Evolutionary conservation across 2,329 filamentous ascomycete genomes (phyloP).

Genomic region (Blastomyces silverae): DNA sequence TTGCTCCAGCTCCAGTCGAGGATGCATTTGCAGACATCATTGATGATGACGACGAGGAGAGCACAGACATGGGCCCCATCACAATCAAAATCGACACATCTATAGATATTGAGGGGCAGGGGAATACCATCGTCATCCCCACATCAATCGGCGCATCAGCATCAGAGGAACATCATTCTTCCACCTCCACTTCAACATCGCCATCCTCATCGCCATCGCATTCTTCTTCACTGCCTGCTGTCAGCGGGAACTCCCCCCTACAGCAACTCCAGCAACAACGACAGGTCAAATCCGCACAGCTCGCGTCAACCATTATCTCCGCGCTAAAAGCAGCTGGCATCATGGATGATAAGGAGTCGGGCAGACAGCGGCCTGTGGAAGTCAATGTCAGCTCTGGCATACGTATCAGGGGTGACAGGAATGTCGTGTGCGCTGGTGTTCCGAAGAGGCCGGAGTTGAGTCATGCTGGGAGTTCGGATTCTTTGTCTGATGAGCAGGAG

Average conservation of each 20-base stretch:
- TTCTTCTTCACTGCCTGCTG: background rate
- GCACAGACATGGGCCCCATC: conserved; percentile 21
- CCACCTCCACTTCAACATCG: conserved; percentile 13
- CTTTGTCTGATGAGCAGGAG: background rate
- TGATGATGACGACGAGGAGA: conserved; percentile 23
- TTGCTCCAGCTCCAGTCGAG: background rate
- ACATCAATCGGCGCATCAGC: background rate
- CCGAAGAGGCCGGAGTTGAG: background rate
- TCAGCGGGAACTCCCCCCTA: conserved; percentile 10
- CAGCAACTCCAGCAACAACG: conserved; percentile 23
- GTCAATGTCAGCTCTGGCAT: conserved; percentile 30
- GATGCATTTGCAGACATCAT: conserved; percentile 1
- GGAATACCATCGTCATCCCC: conserved; percentile 31
- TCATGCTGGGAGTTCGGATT: background rate
- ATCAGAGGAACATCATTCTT: conserved; percentile 1
- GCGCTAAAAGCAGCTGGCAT: conserved; percentile 23
- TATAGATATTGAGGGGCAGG: conserved; percentile 31
- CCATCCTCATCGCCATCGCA: no score
- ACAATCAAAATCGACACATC: conserved; percentile 34
- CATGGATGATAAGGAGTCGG: conserved; percentile 18
- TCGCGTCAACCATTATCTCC: conserved; percentile 25
- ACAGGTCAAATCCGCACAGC: conserved; percentile 26
- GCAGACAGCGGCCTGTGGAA: conserved; percentile 21
- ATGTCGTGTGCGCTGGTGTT: conserved; percentile 24
- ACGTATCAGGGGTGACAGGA: conserved; percentile 27